Evolutionary conservation across 164 flowering plant genomes (phyloP).

Genomic region (Brasenia schreberi): DNA sequence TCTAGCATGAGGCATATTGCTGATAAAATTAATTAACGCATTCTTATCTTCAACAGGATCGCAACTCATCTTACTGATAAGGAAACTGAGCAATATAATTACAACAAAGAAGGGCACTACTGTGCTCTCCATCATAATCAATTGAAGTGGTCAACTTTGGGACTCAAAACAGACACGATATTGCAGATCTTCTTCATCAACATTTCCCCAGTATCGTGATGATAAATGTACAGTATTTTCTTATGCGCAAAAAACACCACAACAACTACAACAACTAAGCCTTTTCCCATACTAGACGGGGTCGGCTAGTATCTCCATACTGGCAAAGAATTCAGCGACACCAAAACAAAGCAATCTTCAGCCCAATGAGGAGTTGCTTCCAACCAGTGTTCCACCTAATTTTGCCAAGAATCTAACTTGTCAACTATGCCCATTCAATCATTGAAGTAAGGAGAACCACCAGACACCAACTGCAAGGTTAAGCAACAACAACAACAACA

Average conservation of each 20-base stretch:
- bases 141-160: background rate
- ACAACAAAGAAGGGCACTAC: conserved; percentile 3
- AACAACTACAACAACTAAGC: too few relatives aligned
- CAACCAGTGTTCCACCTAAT: background rate
- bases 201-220: background rate
- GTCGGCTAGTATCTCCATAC: too few relatives aligned
- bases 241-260: background rate
- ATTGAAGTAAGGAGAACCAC: background rate
- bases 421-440: background rate
- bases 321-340: background rate
- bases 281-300: too few relatives aligned
- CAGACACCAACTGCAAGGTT: background rate
- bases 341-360: background rate
- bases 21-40: conserved; percentile 57
- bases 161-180: background rate
- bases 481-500: too few relatives aligned
- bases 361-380: background rate
- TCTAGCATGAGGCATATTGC: conserved; percentile 25
- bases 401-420: too few relatives aligned
- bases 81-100: background rate
- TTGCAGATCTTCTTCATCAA: background rate
- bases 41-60: conserved; percentile 41
- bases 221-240: background rate
- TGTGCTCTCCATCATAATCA: conserved; percentile 4
- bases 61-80: background rate